phyloP scores from a whole-genome alignment of 306 rosid species.

The Prunus fruticosa region DNA sequence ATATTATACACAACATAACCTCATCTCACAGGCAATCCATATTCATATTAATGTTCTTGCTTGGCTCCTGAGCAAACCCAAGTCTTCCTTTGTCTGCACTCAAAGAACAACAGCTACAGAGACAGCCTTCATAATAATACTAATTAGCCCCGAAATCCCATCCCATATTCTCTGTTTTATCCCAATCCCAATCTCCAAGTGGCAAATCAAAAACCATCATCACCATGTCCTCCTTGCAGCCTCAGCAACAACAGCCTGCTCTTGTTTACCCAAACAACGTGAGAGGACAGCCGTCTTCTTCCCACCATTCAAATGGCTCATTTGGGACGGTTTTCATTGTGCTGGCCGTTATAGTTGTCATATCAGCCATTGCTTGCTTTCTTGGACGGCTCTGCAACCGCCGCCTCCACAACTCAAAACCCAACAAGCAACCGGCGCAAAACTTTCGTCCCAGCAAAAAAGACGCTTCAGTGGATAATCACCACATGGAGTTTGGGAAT shows the following conservation, averaged over 20 bases:
- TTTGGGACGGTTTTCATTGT: constrained; percentile 91
- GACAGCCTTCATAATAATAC: neutral
- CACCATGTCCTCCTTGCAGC: constrained; percentile 46
- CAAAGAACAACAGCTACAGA: constrained; percentile 47
- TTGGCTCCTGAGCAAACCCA: constrained; percentile 39
- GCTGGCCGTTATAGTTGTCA: constrained; percentile 60
- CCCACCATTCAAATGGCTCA: constrained; percentile 73
- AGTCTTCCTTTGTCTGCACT: constrained; percentile 45
- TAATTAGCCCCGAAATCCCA: neutral
- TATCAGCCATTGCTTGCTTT: constrained; percentile 72
- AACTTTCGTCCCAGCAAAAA: constrained; percentile 26
- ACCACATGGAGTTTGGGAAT: constrained; percentile 10
- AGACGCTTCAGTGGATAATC: neutral
- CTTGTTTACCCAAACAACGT: constrained; percentile 60
- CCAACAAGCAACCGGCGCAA: constrained; percentile 15
- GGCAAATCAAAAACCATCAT: neutral
- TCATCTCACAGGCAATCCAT: constrained; percentile 22
- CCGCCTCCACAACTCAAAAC: constrained; percentile 24
- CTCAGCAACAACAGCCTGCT: constrained; percentile 51
- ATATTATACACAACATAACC: constrained; percentile 28
- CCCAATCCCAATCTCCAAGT: constrained; percentile 14
- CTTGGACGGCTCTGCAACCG: constrained; percentile 74
- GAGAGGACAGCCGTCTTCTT: constrained; percentile 33
- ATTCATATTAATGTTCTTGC: constrained; percentile 28
- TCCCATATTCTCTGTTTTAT: neutral